These are phyloP conservation scores for Pseudocercospora vitis DNA, from an alignment of 2,329 filamentous ascomycete genomes.

Conservation along the genomic window DNA sequence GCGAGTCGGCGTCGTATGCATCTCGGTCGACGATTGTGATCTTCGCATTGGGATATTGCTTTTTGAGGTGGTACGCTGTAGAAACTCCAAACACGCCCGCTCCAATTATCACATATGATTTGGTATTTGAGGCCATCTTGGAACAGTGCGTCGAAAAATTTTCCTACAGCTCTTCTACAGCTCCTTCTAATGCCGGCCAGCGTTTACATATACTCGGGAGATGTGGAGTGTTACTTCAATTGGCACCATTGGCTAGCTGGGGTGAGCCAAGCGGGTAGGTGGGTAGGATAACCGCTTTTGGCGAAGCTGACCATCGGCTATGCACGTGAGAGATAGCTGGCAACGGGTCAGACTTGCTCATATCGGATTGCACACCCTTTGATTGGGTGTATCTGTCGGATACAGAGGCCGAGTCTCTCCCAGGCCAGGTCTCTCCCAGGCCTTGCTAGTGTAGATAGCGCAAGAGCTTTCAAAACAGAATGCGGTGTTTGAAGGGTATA, in stretches of 20 bases:
- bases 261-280: background rate
- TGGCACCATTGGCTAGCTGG: background rate
- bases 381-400: slow-evolving; percentile 1
- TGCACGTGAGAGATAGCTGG: background rate
- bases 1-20: slow-evolving; percentile 35
- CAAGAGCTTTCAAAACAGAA: too few relatives aligned
- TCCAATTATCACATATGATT: slow-evolving; percentile 38
- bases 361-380: slow-evolving; percentile 2
- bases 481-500: too few relatives aligned
- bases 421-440: too few relatives aligned
- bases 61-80: slow-evolving; percentile 53
- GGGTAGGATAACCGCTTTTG: slow-evolving; percentile 7
- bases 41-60: slow-evolving; percentile 43
- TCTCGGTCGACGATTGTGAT: slow-evolving; percentile 45
- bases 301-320: slow-evolving; percentile 6
- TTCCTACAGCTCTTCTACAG: too few relatives aligned
- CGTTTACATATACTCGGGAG: background rate
- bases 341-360: background rate
- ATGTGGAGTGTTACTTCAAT: slow-evolving; percentile 4
- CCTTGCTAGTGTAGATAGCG: too few relatives aligned
- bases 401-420: background rate
- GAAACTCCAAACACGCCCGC: slow-evolving; percentile 56
- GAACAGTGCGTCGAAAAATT: background rate
- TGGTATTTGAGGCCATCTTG: slow-evolving; percentile 11
- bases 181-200: background rate